Conservation (phyloP, 305 asterid species). For the Euphrasia arctica region DNA sequence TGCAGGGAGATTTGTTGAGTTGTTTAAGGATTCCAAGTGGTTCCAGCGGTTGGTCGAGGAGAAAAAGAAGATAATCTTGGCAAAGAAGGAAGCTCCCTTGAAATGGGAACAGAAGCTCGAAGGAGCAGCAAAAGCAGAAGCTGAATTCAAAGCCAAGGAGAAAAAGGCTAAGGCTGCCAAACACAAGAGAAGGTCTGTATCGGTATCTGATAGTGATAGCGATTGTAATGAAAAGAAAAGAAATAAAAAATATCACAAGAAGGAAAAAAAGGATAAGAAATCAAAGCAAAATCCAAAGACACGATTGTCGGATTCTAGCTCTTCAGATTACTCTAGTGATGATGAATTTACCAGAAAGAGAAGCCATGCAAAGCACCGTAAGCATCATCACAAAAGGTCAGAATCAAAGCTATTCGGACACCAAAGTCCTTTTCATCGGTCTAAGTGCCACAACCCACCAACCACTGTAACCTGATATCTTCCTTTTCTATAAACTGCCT, state of each 20-base stretch:
- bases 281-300: constrained; percentile 30
- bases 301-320: constrained; percentile 25
- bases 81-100: constrained; percentile 89
- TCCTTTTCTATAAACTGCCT: constrained; percentile 11
- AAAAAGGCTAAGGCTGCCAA: constrained; percentile 54
- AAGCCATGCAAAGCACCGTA: constrained; percentile 38
- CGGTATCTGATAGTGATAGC: constrained; percentile 43
- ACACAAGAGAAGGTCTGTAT: constrained; percentile 60
- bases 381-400: constrained; percentile 32
- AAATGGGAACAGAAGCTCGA: constrained; percentile 98
- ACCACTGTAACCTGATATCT: constrained; percentile 22
- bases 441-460: constrained; percentile 34
- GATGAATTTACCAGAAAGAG: constrained; percentile 36
- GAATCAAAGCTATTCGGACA: constrained; percentile 37
- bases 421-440: constrained; percentile 18
- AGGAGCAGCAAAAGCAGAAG: constrained; percentile 76
- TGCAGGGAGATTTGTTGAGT: constrained; percentile 75
- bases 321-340: constrained; percentile 40
- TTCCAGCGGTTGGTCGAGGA: constrained; percentile 97
- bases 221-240: constrained; percentile 47
- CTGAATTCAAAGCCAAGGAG: constrained; percentile 71
- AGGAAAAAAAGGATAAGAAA: constrained; percentile 48
- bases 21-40: constrained; percentile 92
- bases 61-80: constrained; percentile 82
- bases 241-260: constrained; percentile 52